Evolutionary conservation across 805 yeast species (phyloP), one percentile per base, ranked within the genome.

Genomic region (Suhomyces vadensis): DNA sequence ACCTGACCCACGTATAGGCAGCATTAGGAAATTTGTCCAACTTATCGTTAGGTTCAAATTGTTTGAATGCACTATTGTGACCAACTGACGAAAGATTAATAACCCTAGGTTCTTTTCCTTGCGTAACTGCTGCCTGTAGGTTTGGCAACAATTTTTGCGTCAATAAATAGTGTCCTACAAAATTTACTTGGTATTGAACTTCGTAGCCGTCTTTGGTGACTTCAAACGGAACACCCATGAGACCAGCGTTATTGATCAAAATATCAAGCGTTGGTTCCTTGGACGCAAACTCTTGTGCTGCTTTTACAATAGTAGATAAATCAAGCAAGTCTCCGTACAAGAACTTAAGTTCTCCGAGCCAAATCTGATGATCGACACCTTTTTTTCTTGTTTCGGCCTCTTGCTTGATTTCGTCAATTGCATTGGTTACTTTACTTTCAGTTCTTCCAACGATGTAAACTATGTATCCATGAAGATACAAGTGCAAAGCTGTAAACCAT

Each of bases 271-370:
- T 50, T 1, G 50, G 38, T 47, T 69, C 75, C 8, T 49, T 47
- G 11, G 40, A 26, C 9, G 36, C 24, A 37, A 69, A 63, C 6
- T 46, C 52, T 2, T 52, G 48, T 5, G 64, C 70, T 1, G 67
- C 68, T 6, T 39, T 43, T 8, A 45, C 58, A n/a, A 65, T 61
- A 1, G 64, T 53, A 6, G 44, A 41, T 13, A 66, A 50, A 47
- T 56, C 77, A 20, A 77, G 53, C 44, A 86, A 64, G 59, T 86
- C 91, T 43, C 81, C 54, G 41, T 80, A 77, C 9, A 85, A 49
- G 47, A 67, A 77, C 42, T 69, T 64, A 16, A 85, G 59, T 40
- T 74, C 74, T 0, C 91, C 90, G 17, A 77, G 21, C 21, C 17
- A 25, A 14, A 19, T 9, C 23, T 35, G 19, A 10, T 41, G 11